Evolutionary conservation across 2,329 filamentous ascomycete species (phyloP).

Genomic region (Beauveria varroae): DNA sequence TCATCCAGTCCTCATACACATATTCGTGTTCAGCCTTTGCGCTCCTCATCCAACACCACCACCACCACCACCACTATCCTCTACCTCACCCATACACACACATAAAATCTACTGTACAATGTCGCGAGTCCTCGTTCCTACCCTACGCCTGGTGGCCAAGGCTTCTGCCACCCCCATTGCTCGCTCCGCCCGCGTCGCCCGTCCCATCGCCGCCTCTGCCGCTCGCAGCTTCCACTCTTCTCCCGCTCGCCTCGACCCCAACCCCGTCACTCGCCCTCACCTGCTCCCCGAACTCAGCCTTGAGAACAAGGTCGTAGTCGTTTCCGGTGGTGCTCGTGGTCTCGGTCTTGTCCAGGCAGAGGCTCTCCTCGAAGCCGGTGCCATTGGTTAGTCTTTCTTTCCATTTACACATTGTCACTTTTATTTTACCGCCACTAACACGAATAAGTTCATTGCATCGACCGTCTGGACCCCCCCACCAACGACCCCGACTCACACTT

Average conservation of each 20-base stretch:
- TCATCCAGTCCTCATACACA: not conserved
- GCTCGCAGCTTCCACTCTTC: conserved; percentile 18
- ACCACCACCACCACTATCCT: not conserved
- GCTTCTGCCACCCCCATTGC: conserved; percentile 4
- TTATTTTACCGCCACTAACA: not conserved
- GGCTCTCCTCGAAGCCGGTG: conserved; percentile 72
- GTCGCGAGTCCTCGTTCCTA: conserved; percentile 19
- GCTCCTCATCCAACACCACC: not conserved
- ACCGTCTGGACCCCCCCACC: conserved; percentile 49
- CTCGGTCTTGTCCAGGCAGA: conserved; percentile 73
- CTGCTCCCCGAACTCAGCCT: conserved; percentile 68
- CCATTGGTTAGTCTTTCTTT: conserved; percentile 40
- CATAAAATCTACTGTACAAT: conserved; percentile 17
- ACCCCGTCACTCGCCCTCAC: conserved; percentile 17
- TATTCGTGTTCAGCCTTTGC: not conserved
- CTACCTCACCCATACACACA: not conserved
- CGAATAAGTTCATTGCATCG: conserved; percentile 55
- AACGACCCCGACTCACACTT: conserved; percentile 47
- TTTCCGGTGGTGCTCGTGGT: conserved; percentile 70
- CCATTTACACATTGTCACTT: too few relatives aligned
- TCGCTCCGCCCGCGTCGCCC: conserved; percentile 2
- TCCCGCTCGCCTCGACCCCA: conserved; percentile 14
- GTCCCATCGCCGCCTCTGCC: conserved; percentile 11
- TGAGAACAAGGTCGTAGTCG: conserved; percentile 63
- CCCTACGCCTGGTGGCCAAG: conserved; percentile 15